Evolutionary conservation across 2,329 filamentous ascomycete genomes (phyloP).

Genomic region (Stagonosporopsis vannaccii): DNA sequence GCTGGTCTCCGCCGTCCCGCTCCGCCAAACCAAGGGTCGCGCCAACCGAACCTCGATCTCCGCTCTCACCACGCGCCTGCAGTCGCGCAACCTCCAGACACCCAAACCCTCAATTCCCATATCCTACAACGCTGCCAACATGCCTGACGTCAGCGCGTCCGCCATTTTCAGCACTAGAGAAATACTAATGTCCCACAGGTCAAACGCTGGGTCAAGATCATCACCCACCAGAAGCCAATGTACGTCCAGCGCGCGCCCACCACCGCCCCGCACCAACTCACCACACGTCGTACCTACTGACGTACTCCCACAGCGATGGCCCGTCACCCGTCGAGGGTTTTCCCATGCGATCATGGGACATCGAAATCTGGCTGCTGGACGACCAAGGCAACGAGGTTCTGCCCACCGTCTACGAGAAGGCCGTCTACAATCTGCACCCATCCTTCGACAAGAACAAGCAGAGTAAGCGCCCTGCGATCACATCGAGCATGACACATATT

Average conservation of each 20-base stretch:
- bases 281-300: constrained; percentile 21
- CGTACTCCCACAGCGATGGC: constrained; percentile 66
- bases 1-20: constrained; percentile 16
- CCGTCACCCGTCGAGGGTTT: constrained; percentile 84
- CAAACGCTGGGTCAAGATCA: constrained; percentile 88
- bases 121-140: constrained; percentile 37
- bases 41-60: constrained; percentile 23
- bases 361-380: constrained; percentile 84
- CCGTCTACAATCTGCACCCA: constrained; percentile 90
- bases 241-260: constrained; percentile 59
- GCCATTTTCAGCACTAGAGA: background rate
- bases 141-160: constrained; percentile 54
- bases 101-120: background rate
- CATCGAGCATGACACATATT: background rate
- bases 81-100: constrained; percentile 20
- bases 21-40: constrained; percentile 30
- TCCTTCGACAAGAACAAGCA: constrained; percentile 89
- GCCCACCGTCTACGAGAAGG: constrained; percentile 89
- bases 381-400: constrained; percentile 84
- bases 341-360: constrained; percentile 91
- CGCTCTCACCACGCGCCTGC: constrained; percentile 24
- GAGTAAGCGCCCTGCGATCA: constrained; percentile 60
- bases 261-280: constrained; percentile 17
- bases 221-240: constrained; percentile 91
- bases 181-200: constrained; percentile 56